Percentiles rank a stretch among this genome's conserved stretches.
phyloP scores from a whole-genome alignment of 176 grass and related monocot genomes.

The Eragrostis curvula region DNA sequence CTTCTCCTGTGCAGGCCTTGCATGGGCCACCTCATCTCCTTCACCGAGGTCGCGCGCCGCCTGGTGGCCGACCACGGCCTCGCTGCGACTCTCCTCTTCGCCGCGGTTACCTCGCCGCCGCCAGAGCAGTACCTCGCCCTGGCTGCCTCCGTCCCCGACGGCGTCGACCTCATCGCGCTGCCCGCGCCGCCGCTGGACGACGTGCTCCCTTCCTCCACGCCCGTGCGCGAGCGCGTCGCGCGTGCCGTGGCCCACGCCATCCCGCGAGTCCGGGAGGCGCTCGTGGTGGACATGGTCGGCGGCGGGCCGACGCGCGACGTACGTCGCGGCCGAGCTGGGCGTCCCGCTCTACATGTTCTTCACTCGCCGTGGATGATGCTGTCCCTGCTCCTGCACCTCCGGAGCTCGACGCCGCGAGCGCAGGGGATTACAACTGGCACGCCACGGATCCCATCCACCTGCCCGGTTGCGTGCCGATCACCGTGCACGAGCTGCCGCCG shows the following conservation, averaged over 20 bases:
- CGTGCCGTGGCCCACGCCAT: background rate
- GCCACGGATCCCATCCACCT: slow-evolving; percentile 51
- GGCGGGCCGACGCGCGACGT: slow-evolving; percentile 34
- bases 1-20: slow-evolving; percentile 61
- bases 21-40: slow-evolving; percentile 75
- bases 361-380: slow-evolving; percentile 55
- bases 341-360: slow-evolving; percentile 66
- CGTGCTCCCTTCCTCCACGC: background rate
- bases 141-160: slow-evolving; percentile 33
- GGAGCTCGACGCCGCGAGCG: slow-evolving; percentile 48
- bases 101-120: slow-evolving; percentile 37
- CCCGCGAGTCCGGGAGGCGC: background rate
- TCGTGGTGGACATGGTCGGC: slow-evolving; percentile 62
- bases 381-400: slow-evolving; percentile 67
- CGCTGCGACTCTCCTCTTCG: slow-evolving; percentile 62
- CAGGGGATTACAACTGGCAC: slow-evolving; percentile 57
- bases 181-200: slow-evolving; percentile 5
- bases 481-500: slow-evolving; percentile 40
- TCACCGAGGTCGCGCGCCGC: slow-evolving; percentile 61
- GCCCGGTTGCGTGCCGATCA: slow-evolving; percentile 77
- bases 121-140: slow-evolving; percentile 42
- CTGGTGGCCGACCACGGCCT: slow-evolving; percentile 60
- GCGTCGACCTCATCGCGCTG: slow-evolving; percentile 49
- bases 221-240: background rate
- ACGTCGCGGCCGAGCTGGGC: slow-evolving; percentile 37